Percentiles rank a stretch among this genome's conserved stretches.
Conservation (phyloP, 495 filamentous ascomycete species). For the Physcia stellaris region DNA sequence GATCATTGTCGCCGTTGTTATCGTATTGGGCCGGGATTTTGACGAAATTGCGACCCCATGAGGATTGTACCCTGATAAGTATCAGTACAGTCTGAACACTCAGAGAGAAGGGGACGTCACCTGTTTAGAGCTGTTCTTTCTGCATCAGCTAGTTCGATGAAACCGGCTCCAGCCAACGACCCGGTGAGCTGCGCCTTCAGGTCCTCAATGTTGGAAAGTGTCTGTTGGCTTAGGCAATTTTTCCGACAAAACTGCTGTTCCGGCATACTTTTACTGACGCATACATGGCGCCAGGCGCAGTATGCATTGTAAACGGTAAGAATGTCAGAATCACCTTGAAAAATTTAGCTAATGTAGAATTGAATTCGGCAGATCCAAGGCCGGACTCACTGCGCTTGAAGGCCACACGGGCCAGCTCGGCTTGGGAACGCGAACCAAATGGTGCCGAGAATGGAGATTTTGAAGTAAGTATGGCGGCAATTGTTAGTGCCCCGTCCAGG, state of each 20-base stretch:
- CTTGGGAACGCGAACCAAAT: conserved; percentile 67
- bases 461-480: conserved; percentile 83
- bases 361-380: conserved; percentile 3
- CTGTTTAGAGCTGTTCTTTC: conserved; percentile 55
- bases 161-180: conserved; percentile 67
- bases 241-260: conserved; percentile 83
- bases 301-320: conserved; percentile 91
- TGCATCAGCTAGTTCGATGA: conserved; percentile 53
- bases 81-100: conserved; percentile 16
- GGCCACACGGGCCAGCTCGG: conserved; percentile 56
- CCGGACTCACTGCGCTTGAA: conserved; percentile 50
- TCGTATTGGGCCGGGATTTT: conserved; percentile 60
- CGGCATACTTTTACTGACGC: conserved; percentile 46
- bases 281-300: conserved; percentile 68
- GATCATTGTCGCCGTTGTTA: conserved; percentile 61
- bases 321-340: conserved; percentile 70
- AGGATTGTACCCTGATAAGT: conserved; percentile 29
- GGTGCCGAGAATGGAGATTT: conserved; percentile 87
- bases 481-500: conserved; percentile 76
- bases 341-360: conserved; percentile 8
- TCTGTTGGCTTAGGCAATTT: conserved; percentile 76
- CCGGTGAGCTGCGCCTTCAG: conserved; percentile 80
- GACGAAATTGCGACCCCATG: conserved; percentile 62
- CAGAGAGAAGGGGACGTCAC: conserved; percentile 13
- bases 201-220: conserved; percentile 81